Evolutionary conservation across 306 rosid species (phyloP).

Genomic region (Lathyrus oleraceus): DNA sequence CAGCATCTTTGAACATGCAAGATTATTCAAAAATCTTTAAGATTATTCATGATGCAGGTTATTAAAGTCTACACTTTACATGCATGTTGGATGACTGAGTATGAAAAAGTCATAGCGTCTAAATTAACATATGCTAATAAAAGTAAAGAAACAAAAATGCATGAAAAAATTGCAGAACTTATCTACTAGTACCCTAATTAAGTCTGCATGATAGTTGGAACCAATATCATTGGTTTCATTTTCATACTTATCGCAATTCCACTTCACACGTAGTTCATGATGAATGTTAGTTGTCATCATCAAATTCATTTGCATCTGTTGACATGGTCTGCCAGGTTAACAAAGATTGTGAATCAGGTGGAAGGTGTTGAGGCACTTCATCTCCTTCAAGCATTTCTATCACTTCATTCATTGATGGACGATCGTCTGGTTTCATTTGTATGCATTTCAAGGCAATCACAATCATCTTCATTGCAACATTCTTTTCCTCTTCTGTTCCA

Average conservation of each 20-base stretch:
- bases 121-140: not conserved
- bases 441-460: constrained; percentile 9
- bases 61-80: constrained; percentile 46
- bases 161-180: not conserved
- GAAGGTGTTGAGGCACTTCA: constrained; percentile 3
- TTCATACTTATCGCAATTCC: not conserved
- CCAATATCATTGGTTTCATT: not conserved
- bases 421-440: constrained; percentile 22
- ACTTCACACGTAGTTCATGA: not conserved
- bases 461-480: constrained; percentile 26
- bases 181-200: not conserved
- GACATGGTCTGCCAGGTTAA: constrained; percentile 11
- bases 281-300: not conserved
- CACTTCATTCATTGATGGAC: constrained; percentile 27
- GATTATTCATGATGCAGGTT: constrained; percentile 56
- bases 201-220: not conserved
- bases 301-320: not conserved
- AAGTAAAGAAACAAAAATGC: not conserved
- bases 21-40: constrained; percentile 42
- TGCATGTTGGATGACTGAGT: constrained; percentile 39
- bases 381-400: constrained; percentile 22
- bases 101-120: not conserved
- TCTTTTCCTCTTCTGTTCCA: constrained; percentile 19
- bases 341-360: not conserved
- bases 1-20: too few species aligned